Evolutionary conservation across 2,329 filamentous ascomycete genomes (phyloP), one percentile per base, ranked within the genome.

Genomic region (Aspergillus thermomutatus): DNA sequence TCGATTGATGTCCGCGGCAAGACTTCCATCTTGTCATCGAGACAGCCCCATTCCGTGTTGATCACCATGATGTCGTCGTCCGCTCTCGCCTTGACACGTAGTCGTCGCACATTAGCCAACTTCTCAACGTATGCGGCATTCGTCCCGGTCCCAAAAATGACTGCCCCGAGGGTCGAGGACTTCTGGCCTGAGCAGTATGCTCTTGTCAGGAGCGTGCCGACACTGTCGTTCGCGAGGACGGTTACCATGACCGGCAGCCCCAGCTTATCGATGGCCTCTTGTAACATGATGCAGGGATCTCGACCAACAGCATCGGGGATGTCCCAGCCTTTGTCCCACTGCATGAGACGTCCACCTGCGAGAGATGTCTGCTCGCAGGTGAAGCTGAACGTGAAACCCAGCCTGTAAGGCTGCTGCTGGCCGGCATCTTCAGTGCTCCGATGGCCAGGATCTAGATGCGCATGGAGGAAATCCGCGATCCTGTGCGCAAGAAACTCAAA

Each of bases 341-440:
- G 62, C 26, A 64, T 58, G 3, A 65, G 59, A 19, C 45, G 53
- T 14, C 62, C 60, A 14, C 53, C 50, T 10, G 54, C 57, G 11
- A 65, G 62, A 10, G 60, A 63, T 2, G 57, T 58, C 26, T 65
- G 60, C 28, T 63, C 57, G 19, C 55, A 64, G 26, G 62, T 61
- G 41, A 65, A 65, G 45, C 62, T 64, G 45, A 65, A 65, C 14
- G 63, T 65, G 48, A 65, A 64, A 3, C 63, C 63, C 14, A 65
- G 43, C 8, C 54, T 57, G 45, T 60, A 61, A 23, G 46, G 43
- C 11, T 17, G 25, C n/a, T 19, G n/a, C 11, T 43, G 37, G 56
- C n/a, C n/a, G n/a, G n/a, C n/a, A n/a, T n/a, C n/a, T n/a, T n/a
- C n/a, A n/a, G n/a, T n/a, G n/a, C n/a, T n/a, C n/a, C n/a, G n/a